phyloP scores from a whole-genome alignment of 2,329 filamentous ascomycete species.

The Aureobasidium sp. region DNA sequence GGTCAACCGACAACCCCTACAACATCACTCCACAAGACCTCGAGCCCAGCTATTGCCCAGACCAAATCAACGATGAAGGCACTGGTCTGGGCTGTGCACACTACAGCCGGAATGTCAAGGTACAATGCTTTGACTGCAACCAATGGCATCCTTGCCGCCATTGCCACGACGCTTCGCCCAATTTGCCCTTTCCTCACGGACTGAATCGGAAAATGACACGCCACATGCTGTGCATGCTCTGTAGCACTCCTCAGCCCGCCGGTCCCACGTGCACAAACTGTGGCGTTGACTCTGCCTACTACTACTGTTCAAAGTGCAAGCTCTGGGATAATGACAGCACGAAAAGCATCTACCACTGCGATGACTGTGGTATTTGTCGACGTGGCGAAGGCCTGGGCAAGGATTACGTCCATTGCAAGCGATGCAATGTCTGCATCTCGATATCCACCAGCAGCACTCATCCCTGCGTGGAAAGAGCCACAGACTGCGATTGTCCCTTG shows the following conservation, averaged over 20 bases:
- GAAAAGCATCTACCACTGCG: conserved; percentile 92
- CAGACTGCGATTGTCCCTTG: conserved; percentile 92
- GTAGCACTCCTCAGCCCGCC: conserved; percentile 73
- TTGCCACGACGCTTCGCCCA: conserved; percentile 85
- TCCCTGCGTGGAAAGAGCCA: conserved; percentile 88
- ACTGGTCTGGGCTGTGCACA: conserved; percentile 70
- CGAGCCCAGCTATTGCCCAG: conserved; percentile 28
- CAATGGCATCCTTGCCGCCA: conserved; percentile 93
- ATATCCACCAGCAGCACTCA: conserved; percentile 78
- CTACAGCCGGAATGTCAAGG: conserved; percentile 90
- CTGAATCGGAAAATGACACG: conserved; percentile 75
- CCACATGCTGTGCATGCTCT: conserved; percentile 97
- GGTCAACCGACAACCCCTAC: conserved; percentile 24
- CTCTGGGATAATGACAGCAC: conserved; percentile 90
- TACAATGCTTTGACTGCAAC: conserved; percentile 83
- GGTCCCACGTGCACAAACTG: conserved; percentile 71
- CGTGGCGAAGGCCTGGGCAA: conserved; percentile 86
- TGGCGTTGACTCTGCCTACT: conserved; percentile 68
- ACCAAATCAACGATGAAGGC: conserved; percentile 38
- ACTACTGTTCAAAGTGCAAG: conserved; percentile 92
- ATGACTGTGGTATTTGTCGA: conserved; percentile 90
- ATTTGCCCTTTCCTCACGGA: conserved; percentile 31
- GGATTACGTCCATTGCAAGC: conserved; percentile 98
- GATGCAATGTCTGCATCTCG: conserved; percentile 87
- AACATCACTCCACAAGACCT: conserved; percentile 26